Conservation (phyloP, 306 rosid species). For the Cicer yamashitae region DNA sequence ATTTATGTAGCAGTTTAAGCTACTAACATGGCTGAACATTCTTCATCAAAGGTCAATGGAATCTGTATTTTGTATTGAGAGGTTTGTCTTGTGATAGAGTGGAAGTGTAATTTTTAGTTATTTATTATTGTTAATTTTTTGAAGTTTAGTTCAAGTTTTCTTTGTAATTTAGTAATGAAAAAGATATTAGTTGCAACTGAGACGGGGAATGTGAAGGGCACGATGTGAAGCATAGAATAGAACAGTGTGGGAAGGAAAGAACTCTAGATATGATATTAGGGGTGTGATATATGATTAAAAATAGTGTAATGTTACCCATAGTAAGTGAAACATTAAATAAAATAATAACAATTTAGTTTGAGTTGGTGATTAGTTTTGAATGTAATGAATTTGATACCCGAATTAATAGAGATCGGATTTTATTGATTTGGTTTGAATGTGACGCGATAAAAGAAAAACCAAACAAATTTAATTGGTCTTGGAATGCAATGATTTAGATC, state of each 20-base stretch:
- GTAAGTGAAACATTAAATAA: background rate
- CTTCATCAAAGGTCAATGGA: conserved; percentile 36
- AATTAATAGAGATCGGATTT: too few relatives aligned
- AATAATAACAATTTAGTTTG: too few relatives aligned
- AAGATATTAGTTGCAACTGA: background rate
- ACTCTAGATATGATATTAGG: background rate
- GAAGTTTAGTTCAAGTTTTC: conserved; percentile 11
- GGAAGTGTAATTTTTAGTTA: conserved; percentile 40
- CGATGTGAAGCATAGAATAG: background rate
- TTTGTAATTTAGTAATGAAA: conserved; percentile 13
- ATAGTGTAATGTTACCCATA: background rate
- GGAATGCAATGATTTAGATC: too few relatives aligned
- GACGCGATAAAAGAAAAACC: too few relatives aligned
- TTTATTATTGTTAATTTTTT: background rate
- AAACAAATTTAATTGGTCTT: too few relatives aligned
- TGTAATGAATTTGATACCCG: background rate
- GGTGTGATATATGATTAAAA: background rate
- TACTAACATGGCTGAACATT: conserved; percentile 30
- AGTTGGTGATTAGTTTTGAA: background rate
- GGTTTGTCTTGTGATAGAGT: background rate
- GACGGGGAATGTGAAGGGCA: background rate
- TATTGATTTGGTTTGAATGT: too few relatives aligned
- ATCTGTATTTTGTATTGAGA: conserved; percentile 19
- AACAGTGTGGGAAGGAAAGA: too few relatives aligned
- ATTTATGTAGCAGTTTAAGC: conserved; percentile 18